Evolutionary conservation across 2,329 filamentous ascomycete genomes (phyloP).

Genomic region (Bisporella sp.): DNA sequence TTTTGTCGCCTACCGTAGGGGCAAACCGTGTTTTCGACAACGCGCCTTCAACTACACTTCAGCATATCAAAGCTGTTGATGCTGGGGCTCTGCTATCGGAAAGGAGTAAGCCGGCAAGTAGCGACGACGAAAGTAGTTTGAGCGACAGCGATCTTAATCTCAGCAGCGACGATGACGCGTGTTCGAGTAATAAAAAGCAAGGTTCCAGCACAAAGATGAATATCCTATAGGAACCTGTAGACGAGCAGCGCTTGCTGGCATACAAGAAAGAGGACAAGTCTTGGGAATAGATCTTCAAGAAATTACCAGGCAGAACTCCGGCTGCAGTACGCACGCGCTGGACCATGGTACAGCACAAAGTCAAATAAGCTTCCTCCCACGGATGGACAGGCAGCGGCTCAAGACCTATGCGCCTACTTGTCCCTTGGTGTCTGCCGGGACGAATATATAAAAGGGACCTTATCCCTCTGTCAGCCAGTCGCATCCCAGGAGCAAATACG

Average conservation of each 20-base stretch:
- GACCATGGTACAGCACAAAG: neutral
- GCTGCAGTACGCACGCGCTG: constrained; percentile 11
- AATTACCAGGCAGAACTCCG: constrained; percentile 11
- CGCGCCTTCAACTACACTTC: constrained; percentile 4
- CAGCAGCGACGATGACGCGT: constrained; percentile 8
- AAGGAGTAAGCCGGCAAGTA: constrained; percentile 11
- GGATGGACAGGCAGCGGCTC: too few relatives aligned
- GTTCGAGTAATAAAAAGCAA: constrained; percentile 3
- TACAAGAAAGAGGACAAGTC: constrained; percentile 11
- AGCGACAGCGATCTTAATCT: constrained; percentile 1
- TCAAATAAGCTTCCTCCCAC: constrained; percentile 2
- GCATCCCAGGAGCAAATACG: neutral
- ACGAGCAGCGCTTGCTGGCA: too few relatives aligned
- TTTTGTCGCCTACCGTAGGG: constrained; percentile 5
- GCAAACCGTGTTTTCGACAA: constrained; percentile 6
- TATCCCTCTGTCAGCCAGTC: constrained; percentile 3
- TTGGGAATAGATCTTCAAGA: constrained; percentile 11
- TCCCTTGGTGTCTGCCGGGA: neutral
- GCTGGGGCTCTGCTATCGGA: constrained; percentile 7
- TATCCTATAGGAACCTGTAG: neutral
- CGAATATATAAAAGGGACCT: constrained; percentile 2
- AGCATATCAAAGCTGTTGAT: constrained; percentile 12
- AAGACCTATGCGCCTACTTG: constrained; percentile 3
- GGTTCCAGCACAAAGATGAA: neutral
- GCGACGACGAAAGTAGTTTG: constrained; percentile 7